Evolutionary conservation across 2,329 filamentous ascomycete genomes (phyloP), one percentile per base, ranked within the genome.

Genomic region (Penicillium sp.): DNA sequence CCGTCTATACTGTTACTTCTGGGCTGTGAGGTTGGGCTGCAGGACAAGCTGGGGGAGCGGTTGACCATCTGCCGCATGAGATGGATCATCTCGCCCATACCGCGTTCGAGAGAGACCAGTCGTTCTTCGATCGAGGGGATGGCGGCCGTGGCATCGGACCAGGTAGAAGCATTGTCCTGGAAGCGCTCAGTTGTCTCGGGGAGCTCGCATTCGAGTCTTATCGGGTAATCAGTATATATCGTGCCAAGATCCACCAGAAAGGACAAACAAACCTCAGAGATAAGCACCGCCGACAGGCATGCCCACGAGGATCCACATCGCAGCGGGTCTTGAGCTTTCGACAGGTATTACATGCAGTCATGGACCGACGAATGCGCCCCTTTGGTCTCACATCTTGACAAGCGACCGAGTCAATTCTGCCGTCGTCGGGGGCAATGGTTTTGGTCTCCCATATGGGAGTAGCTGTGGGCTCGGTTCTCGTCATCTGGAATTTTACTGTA

Each of bases 271-370:
- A 68, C 66, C 66, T 66, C 30, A 69, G 54, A n/a, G 66, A 69
- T 35, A 69, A 54, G 56, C 66, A 69, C 22, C 66, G 66, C 41
- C 66, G 66, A 49, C 66, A 69, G 33, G 66, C 63, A 60, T 68
- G 65, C 16, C 64, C 64, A 11, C 65, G 64, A 7, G 65, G 64
- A 53, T 68, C 65, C 29, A 68, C 43, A 46, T 69, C 66, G 39
- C 66, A 69, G n/a, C 66, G 59, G 27, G 66, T 69, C 52, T 69
- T 69, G 42, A 69, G 60, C 58, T 69, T 69, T 49, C 66, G 65
- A 46, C 66, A 69, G 16, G 66, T 69, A 56, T 69, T 64, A 56
- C 66, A 69, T 7, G 66, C 66, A 14, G 65, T 69, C 65, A 68
- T 68, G 9, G 66, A 68, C 25, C 66, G 65, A 36, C 65, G 64